phyloP scores from a whole-genome alignment of 805 yeast species.

The Saccharomycopsis sp. region DNA sequence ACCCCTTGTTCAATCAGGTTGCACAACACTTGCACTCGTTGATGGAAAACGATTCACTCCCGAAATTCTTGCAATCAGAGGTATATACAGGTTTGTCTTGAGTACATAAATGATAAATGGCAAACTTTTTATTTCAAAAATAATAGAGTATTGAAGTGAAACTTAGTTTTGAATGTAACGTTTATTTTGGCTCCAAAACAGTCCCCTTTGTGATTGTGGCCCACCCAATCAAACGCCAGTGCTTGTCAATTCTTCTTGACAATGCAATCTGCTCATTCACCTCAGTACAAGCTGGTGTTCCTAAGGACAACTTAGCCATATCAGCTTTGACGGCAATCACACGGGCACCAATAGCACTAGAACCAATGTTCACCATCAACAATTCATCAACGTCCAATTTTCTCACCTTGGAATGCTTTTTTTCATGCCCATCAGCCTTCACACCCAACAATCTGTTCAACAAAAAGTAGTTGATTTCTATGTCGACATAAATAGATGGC shows the following conservation, averaged over 20 bases:
- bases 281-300: conserved; percentile 98
- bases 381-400: conserved; percentile 92
- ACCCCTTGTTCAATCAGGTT: conserved; percentile 40
- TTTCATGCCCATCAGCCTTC: conserved; percentile 82
- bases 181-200: conserved; percentile 81
- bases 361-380: conserved; percentile 97
- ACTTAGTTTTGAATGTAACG: no score
- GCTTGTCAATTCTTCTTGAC: conserved; percentile 98
- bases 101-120: no score
- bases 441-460: conserved; percentile 97
- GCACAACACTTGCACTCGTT: conserved; percentile 42
- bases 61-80: conserved; percentile 41
- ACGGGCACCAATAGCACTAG: conserved; percentile 99
- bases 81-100: neutral
- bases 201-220: conserved; percentile 95
- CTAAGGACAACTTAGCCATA: conserved; percentile 95
- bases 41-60: conserved; percentile 67
- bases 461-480: conserved; percentile 93
- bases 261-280: conserved; percentile 96
- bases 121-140: no score
- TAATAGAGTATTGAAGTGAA: no score
- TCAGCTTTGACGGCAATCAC: conserved; percentile 97
- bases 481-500: conserved; percentile 94
- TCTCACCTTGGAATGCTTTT: conserved; percentile 90
- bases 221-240: conserved; percentile 99